Conservation (phyloP, 106 monocot species). For the Dendrobium officinale region DNA sequence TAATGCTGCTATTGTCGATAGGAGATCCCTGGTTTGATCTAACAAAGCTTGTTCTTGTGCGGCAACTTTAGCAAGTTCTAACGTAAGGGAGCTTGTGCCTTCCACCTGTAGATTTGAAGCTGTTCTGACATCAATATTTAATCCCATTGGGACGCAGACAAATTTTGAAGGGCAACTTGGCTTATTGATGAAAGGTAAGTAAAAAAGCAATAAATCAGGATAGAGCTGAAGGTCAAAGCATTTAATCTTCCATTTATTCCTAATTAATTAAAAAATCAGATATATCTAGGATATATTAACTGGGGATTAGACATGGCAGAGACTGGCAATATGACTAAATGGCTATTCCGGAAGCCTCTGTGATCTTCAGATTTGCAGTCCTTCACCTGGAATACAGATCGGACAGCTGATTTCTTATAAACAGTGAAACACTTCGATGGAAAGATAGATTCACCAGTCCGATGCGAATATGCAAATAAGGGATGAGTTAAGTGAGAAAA, state of each 20-base stretch:
- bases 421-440: too few relatives aligned
- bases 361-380: background rate
- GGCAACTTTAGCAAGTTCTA: slow-evolving; percentile 62
- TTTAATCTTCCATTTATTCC: background rate
- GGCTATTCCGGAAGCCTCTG: background rate
- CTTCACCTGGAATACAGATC: too few relatives aligned
- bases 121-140: background rate
- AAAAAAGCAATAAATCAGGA: background rate
- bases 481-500: too few relatives aligned
- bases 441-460: too few relatives aligned
- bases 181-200: background rate
- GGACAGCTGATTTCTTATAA: too few relatives aligned
- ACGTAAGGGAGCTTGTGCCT: slow-evolving; percentile 40
- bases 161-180: background rate
- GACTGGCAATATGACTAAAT: background rate
- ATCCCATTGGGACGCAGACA: background rate
- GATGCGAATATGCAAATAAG: too few relatives aligned
- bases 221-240: background rate
- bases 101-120: slow-evolving; percentile 38
- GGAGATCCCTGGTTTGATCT: slow-evolving; percentile 65
- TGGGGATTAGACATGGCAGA: background rate
- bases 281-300: background rate
- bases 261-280: background rate
- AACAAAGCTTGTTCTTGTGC: slow-evolving; percentile 47
- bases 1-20: slow-evolving; percentile 64